Base-by-base conservation (phyloP, 345 rosid species). In the Conringia planisiliqua region DNA sequence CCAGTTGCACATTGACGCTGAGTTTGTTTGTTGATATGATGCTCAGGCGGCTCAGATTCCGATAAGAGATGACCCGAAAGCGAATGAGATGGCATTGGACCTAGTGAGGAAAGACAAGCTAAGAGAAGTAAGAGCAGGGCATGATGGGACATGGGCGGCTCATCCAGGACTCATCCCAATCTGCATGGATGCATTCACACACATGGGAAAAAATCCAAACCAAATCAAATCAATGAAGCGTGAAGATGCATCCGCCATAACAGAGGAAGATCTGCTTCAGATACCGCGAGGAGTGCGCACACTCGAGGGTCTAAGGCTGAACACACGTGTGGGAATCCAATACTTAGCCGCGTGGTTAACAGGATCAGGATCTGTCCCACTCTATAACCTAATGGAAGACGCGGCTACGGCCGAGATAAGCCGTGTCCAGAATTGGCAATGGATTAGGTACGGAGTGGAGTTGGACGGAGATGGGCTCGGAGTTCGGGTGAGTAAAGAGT, bases 121-220 rank as follows among this genome's bases (percentile, higher is more conserved):
- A n/a, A 81, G 98, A 74, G 98, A 95, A 70, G 97, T 81, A 14
- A 85, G 54, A 71, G 98, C 97, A 48, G 98, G 97, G 5, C 97
- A 92, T 42, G 98, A 95, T 73, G 99, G 99, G 40, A 92, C 97
- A 20, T 92, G 97, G 99, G 99, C 98, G 5, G 98, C 99, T 29
- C 98, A 92, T 72, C 98, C 98, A 2, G 97, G 99, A 38, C 88
- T 90, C 4, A 89, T 92, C 82, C 87, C 89, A 38, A 82, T 74
- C 14, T 92, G 94, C 76, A 74, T 82, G 82, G 93, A 95, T 33
- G 82, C 83, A 55, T 90, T 95, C 86, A 82, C 77, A 54, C 83
- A 80, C 80, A 92, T 92, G 96, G 97, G 92, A 0, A 83, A 79
- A 9, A 44, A 72, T 4, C 84, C 90, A 11, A 79, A 90, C 84